These are phyloP conservation scores for Thielaviopsis ethacetica DNA, from an alignment of 2,329 filamentous ascomycete species.

Conservation along the genomic window DNA sequence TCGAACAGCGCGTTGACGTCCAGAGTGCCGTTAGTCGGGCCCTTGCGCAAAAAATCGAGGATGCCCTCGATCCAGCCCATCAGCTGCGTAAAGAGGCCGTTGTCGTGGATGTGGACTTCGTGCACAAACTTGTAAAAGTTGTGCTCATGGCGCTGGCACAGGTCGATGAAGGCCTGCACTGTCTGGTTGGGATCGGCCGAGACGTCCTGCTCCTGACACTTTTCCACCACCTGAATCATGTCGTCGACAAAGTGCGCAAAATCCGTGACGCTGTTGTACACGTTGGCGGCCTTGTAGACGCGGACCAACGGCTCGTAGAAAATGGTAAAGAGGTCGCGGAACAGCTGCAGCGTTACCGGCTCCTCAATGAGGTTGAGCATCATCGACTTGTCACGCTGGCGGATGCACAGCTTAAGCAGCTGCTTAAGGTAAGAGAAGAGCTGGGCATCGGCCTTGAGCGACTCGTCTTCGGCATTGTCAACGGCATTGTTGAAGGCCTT, in stretches of 20 bases:
- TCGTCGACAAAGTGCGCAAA: conserved; percentile 90
- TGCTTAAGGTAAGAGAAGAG: conserved; percentile 93
- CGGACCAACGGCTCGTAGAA: conserved; percentile 96
- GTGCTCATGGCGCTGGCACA: conserved; percentile 85
- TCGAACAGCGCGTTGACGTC: conserved; percentile 91
- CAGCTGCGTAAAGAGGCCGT: conserved; percentile 85
- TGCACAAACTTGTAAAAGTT: conserved; percentile 99
- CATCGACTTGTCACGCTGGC: conserved; percentile 90
- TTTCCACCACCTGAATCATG: conserved; percentile 62
- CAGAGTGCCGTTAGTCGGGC: conserved; percentile 68
- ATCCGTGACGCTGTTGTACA: conserved; percentile 93
- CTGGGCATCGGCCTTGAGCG: conserved; percentile 76
- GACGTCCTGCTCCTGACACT: conserved; percentile 57
- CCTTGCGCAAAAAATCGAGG: conserved; percentile 77
- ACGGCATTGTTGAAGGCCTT: conserved; percentile 92
- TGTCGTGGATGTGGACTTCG: conserved; percentile 92
- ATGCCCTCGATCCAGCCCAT: conserved; percentile 98
- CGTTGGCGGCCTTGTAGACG: conserved; percentile 96
- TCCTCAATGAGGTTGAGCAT: conserved; percentile 94
- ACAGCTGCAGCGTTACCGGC: conserved; percentile 88
- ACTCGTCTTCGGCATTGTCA: conserved; percentile 78
- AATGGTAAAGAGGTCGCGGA: conserved; percentile 92
- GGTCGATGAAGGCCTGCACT: conserved; percentile 92
- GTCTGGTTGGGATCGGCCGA: conserved; percentile 96
- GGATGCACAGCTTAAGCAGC: conserved; percentile 75